Evolutionary conservation across 768 basidiomycete species (phyloP), one percentile per base, ranked within the genome.

Genomic region (Tricholoma sp.): DNA sequence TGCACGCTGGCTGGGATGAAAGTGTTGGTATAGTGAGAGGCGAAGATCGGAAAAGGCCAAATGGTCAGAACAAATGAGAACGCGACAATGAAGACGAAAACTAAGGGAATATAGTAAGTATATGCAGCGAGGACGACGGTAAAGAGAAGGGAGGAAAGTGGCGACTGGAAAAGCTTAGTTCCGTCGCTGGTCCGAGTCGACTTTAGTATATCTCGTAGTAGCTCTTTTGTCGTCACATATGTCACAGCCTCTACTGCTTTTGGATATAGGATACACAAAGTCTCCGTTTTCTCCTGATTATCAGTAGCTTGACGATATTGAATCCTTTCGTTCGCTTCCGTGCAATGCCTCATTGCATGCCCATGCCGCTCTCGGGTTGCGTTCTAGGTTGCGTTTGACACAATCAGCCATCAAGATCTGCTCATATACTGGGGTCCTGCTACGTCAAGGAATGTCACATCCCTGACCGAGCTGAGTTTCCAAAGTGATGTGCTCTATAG

Each of bases 311-410:
- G 18, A 50, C 41, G 51, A 56, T 53, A 56, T 62, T 58, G 56
- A 27, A 41, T 62, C 56, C 57, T 50, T 32, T 58, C 52, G 51
- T 47, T 57, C 43, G 52, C 24, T 32, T 39, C 54, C 51, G 57
- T 43, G 49, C 41, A 47, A 27, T 52, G 50, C 62, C 62, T 63
- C 62, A 55, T 56, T 61, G 62, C 54, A 52, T 10, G 14, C 31
- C 27, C 46, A 12, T n/a, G 7, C 3, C 10, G n/a, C n/a, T n/a
- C n/a, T n/a, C n/a, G n/a, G n/a, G n/a, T n/a, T n/a, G n/a, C n/a
- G n/a, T n/a, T n/a, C n/a, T n/a, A n/a, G n/a, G n/a, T n/a, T n/a
- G n/a, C n/a, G 18, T 14, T 43, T 43, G 46, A 54, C 34, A 50
- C 59, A 58, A 56, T 55, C 57, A 60, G 52, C 56, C 16, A 57